Base-by-base conservation (phyloP, 2,329 filamentous ascomycete genomes). In the Fusarium sp. region DNA sequence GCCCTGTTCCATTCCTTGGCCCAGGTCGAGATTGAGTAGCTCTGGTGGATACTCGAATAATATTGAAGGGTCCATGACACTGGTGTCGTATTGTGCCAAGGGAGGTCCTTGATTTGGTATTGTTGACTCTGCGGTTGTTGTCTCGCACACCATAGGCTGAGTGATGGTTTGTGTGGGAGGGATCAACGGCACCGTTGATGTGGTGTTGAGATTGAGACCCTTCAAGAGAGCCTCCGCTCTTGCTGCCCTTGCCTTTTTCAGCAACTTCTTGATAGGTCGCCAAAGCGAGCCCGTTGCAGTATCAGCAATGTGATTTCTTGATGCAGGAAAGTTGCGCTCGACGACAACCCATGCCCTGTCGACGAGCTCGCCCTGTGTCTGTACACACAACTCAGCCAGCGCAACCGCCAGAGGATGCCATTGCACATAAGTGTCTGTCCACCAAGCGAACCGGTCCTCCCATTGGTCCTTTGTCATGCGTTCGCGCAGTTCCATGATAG, bases 331-430 rank as follows among this genome's bases (percentile, higher is more conserved):
- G 6, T 84, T 83, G 23, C 76, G 75, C 9, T 90, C 86, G 27
- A 90, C 81, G 23, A 86, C 81, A 18, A 66, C 73, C 88, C 88
- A 90, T 1, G 88, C 87, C 60, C 85, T 82, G 6, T 87, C 83
- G 18, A 85, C 87, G 34, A 86, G 78, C 23, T 83, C 82, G 8
- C 86, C 87, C 41, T 82, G 80, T 4, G 86, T 85, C 72, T 86
- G 85, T 4, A 83, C 80, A 75, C 87, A 89, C 25, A 90, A 82
- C 70, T 89, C 87, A 1, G 87, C 87, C 16, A 89, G 79, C 2
- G 86, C 84, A 8, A 89, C 87, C 2, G 88, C 87, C 0, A 90
- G 80, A 9, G 87, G 84, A 72, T 90, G 88, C 88, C 88, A 90
- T 67, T 88, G 88, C 16, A 88, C 85, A 78, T 88, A 89, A 1